These are phyloP conservation scores for Diplogelasinospora grovesii DNA, from an alignment of 495 filamentous ascomycete species.

Conservation along the genomic window DNA sequence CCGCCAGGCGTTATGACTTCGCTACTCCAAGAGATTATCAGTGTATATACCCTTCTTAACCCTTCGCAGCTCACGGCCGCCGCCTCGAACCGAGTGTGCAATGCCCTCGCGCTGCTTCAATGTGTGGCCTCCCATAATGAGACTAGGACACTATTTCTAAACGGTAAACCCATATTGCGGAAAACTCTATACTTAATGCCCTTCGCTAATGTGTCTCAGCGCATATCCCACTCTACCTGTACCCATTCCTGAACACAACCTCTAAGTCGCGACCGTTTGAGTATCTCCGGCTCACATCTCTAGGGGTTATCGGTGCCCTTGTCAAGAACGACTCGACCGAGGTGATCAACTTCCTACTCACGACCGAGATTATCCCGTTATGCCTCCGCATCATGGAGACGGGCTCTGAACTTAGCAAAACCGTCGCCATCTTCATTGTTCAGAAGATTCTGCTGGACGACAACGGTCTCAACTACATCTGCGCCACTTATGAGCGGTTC, in stretches of 20 bases:
- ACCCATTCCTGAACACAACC: constrained; percentile 97
- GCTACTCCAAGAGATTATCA: constrained; percentile 96
- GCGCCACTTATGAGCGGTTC: constrained; percentile 98
- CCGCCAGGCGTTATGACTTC: constrained; percentile 90
- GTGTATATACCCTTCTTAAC: constrained; percentile 93
- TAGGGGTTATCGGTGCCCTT: constrained; percentile 95
- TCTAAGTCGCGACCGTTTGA: constrained; percentile 98
- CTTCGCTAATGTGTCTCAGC: constrained; percentile 45
- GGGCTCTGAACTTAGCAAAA: constrained; percentile 96
- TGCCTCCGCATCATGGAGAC: constrained; percentile 99
- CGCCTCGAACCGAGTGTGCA: constrained; percentile 95
- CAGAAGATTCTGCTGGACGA: constrained; percentile 98
- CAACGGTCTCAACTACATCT: constrained; percentile 96
- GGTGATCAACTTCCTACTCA: constrained; percentile 98
- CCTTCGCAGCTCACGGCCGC: constrained; percentile 95
- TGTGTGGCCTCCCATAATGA: constrained; percentile 98
- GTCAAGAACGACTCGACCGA: constrained; percentile 99
- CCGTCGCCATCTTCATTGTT: constrained; percentile 99
- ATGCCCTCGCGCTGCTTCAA: constrained; percentile 91
- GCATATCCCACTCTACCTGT: constrained; percentile 97
- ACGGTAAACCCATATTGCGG: constrained; percentile 46
- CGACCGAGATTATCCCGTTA: constrained; percentile 96
- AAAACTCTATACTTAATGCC: not conserved
- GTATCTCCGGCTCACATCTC: constrained; percentile 91
- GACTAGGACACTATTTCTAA: constrained; percentile 85